phyloP scores from a whole-genome alignment of 2,329 filamentous ascomycete genomes.

The Davidsoniella eucalypti region DNA sequence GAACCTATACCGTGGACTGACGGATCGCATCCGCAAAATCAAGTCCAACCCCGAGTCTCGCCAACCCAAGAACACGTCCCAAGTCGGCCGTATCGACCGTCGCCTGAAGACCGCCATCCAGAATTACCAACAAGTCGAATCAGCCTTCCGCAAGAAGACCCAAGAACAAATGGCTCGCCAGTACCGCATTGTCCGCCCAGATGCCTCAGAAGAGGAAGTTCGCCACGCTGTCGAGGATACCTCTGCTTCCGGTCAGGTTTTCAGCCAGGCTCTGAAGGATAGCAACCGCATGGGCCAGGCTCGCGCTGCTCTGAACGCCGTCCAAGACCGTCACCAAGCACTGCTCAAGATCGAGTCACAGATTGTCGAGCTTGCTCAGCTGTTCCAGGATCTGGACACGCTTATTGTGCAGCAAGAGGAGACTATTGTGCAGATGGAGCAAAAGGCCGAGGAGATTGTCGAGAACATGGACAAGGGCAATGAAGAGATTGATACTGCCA shows the following conservation, averaged over 20 bases:
- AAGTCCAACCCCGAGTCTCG: constrained; percentile 68
- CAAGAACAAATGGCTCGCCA: constrained; percentile 76
- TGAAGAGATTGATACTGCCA: constrained; percentile 63
- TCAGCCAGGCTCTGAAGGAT: constrained; percentile 72
- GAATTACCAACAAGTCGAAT: constrained; percentile 66
- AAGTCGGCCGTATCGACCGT: constrained; percentile 67
- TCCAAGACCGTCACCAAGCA: constrained; percentile 67
- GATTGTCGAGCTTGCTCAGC: constrained; percentile 69
- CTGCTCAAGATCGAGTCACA: constrained; percentile 86
- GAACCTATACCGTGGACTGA: constrained; percentile 63
- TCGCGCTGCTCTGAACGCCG: constrained; percentile 60
- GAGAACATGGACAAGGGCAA: constrained; percentile 77
- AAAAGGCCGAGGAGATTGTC: constrained; percentile 71
- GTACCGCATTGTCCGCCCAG: constrained; percentile 74
- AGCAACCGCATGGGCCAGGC: constrained; percentile 70
- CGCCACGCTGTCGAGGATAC: constrained; percentile 55
- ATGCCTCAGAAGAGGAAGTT: constrained; percentile 65
- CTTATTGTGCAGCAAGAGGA: constrained; percentile 77
- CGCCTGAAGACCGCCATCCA: constrained; percentile 68
- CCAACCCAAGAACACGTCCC: constrained; percentile 55
- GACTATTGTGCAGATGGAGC: constrained; percentile 64
- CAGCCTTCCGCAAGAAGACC: constrained; percentile 61
- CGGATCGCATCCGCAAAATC: constrained; percentile 61
- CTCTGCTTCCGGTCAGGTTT: constrained; percentile 58
- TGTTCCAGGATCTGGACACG: constrained; percentile 81